phyloP scores from a whole-genome alignment of 2,329 filamentous ascomycete genomes.

The Fusarium temperatum region DNA sequence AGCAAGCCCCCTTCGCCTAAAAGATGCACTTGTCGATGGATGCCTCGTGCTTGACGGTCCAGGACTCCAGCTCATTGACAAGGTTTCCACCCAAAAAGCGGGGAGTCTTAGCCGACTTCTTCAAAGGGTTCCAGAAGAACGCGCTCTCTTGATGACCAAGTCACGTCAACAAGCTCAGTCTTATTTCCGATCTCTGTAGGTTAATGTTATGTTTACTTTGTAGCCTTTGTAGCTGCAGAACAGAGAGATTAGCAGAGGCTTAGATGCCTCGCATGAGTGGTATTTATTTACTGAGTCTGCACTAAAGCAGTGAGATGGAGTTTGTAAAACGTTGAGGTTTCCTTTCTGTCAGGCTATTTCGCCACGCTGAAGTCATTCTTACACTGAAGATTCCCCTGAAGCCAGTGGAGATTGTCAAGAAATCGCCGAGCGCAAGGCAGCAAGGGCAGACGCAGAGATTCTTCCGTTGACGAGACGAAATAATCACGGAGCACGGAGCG shows the following conservation, averaged over 20 bases:
- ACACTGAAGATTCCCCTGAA: neutral
- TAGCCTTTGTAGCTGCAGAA: slow-evolving; percentile 2
- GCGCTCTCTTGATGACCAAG: neutral
- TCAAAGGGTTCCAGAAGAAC: slow-evolving; percentile 29
- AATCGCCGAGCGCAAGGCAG: slow-evolving; percentile 22
- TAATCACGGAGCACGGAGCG: slow-evolving; percentile 29
- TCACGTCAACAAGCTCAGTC: neutral
- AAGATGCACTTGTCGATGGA: slow-evolving; percentile 11
- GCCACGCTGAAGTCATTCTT: neutral
- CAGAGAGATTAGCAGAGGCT: slow-evolving; percentile 5
- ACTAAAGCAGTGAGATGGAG: slow-evolving; percentile 14
- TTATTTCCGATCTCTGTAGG: slow-evolving; percentile 1
- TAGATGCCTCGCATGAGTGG: slow-evolving; percentile 8
- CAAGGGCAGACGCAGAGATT: slow-evolving; percentile 8
- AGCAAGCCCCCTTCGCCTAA: slow-evolving; percentile 20
- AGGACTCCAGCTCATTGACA: slow-evolving; percentile 4
- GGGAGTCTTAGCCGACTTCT: slow-evolving; percentile 16
- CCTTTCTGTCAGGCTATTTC: neutral
- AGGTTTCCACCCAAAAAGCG: slow-evolving; percentile 24
- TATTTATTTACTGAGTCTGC: neutral
- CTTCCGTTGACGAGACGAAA: slow-evolving; percentile 20
- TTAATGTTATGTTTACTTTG: slow-evolving; percentile 9
- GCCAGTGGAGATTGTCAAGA: slow-evolving; percentile 21
- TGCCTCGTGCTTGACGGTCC: slow-evolving; percentile 14
- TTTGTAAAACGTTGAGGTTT: neutral